These are phyloP conservation scores for Calvatia gigantea DNA, from an alignment of 768 basidiomycete species.

Conservation along the genomic window DNA sequence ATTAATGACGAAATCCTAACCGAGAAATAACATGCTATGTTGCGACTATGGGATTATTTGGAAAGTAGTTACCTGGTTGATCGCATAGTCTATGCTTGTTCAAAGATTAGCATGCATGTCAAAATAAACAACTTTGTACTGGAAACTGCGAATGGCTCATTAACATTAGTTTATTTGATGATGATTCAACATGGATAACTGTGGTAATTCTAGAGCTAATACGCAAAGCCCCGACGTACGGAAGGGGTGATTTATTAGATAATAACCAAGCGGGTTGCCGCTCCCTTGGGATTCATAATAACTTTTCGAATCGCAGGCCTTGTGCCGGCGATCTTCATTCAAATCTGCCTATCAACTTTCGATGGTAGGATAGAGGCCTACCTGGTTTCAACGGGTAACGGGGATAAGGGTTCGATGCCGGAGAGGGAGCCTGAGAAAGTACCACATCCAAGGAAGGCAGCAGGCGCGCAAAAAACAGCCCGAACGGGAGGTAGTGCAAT, in stretches of 20 bases:
- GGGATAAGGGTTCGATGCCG: slow-evolving; percentile 66
- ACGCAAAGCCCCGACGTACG: slow-evolving; percentile 70
- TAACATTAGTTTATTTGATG: slow-evolving; percentile 83
- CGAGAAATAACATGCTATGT: slow-evolving; percentile 18
- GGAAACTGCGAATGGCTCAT: slow-evolving; percentile 83
- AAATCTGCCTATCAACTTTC: slow-evolving; percentile 71
- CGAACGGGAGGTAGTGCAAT: too few relatives aligned
- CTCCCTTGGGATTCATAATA: slow-evolving; percentile 73
- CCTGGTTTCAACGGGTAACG: slow-evolving; percentile 78
- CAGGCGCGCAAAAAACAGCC: too few relatives aligned
- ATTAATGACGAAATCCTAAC: slow-evolving; percentile 22
- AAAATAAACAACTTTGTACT: slow-evolving; percentile 69
- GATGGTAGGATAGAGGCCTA: slow-evolving; percentile 74
- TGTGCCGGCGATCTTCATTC: slow-evolving; percentile 67
- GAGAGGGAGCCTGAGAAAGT: too few relatives aligned
- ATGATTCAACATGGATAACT: slow-evolving; percentile 75
- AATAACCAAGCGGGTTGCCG: slow-evolving; percentile 65
- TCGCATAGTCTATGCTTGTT: slow-evolving; percentile 84
- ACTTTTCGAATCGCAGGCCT: slow-evolving; percentile 73
- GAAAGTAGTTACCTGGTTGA: slow-evolving; percentile 78
- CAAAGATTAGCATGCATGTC: slow-evolving; percentile 84
- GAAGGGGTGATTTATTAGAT: slow-evolving; percentile 75
- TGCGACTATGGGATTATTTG: slow-evolving; percentile 7
- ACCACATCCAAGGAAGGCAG: too few relatives aligned
- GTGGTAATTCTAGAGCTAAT: slow-evolving; percentile 79